Evolutionary conservation across 306 rosid genomes (phyloP).

Genomic region (Trifolium dubium): DNA sequence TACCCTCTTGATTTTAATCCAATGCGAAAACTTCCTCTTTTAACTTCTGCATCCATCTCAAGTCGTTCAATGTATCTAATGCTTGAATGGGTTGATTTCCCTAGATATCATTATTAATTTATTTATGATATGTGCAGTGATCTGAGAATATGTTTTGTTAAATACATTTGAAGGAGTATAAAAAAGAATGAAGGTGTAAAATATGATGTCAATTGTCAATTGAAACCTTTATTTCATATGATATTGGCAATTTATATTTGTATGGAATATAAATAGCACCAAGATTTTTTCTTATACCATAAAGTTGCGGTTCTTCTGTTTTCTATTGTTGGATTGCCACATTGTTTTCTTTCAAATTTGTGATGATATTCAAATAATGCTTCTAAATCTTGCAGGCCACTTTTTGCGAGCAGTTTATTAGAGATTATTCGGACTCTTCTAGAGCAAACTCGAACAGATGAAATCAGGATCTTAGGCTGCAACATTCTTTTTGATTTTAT

Average conservation of each 20-base stretch:
- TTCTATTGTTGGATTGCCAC: conserved; percentile 21
- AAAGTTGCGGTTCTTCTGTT: conserved; percentile 26
- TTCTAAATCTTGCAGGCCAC: conserved; percentile 73
- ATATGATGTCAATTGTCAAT: background rate
- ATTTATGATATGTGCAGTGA: conserved; percentile 6
- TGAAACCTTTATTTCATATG: conserved; percentile 12
- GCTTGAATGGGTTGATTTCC: conserved; percentile 24
- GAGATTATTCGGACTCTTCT: conserved; percentile 78
- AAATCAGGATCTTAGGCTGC: conserved; percentile 85
- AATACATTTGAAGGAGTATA: conserved; percentile 8
- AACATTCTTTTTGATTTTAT: conserved; percentile 67
- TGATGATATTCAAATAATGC: conserved; percentile 31
- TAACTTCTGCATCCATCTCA: conserved; percentile 23
- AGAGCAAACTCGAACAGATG: conserved; percentile 77
- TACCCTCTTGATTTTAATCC: conserved; percentile 23
- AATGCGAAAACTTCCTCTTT: conserved; percentile 22
- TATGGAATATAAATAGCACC: background rate
- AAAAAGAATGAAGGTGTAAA: background rate
- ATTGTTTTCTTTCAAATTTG: conserved; percentile 20
- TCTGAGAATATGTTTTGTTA: conserved; percentile 24
- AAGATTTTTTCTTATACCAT: conserved; percentile 22
- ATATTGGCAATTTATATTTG: conserved; percentile 16
- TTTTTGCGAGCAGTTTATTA: conserved; percentile 77
- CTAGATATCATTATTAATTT: conserved; percentile 31
- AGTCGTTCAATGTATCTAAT: conserved; percentile 20